Evolutionary conservation across 2,329 filamentous ascomycete species (phyloP), one percentile per base, ranked within the genome.

Genomic region (Fusarium miscanthi): DNA sequence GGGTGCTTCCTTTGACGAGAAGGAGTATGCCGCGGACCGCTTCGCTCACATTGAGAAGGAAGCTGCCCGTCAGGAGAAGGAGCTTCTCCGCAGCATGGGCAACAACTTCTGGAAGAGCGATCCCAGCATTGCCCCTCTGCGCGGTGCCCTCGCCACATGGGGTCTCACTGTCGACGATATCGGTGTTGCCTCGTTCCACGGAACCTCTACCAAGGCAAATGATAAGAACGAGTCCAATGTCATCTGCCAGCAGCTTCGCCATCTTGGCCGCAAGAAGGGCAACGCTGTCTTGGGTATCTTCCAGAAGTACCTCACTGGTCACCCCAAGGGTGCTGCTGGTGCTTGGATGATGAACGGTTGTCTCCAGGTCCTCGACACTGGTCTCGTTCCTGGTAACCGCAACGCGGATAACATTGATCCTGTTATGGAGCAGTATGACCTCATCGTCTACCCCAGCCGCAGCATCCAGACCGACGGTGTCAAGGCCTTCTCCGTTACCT

Each of bases 301-400:
- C 93, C 96, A 99, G 85, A 99, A 99, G 85, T 98, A 97, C 83
- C 91, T 99, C 70, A 99, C 97, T 60, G 96, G 96, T 83, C 96
- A 99, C 82, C 96, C 96, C 79, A 99, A 99, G 91, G 96, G 96
- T 91, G 95, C 96, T 78, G 96, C 96, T 68, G 96, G 96, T 87
- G 96, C 95, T 53, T 99, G 96, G 95, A 99, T 99, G 96, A 91
- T 99, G 89, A 99, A 99, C 87, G 96, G 96, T 74, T 96, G 94
- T 82, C 86, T 99, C 81, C 96, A 99, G 83, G 94, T 98, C 49
- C 90, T 99, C 78, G 97, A 98, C 87, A 92, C 89, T 57, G 96
- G 96, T 80, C 87, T 99, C 54, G 95, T 99, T 30, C 96, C 96
- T 19, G 96, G 96, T 67, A 99, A 99, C 86, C 93, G 95, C 79